A percentile compares a stretch with the other conserved stretches of the same genome.
phyloP scores from a whole-genome alignment of 352 stramenopile species.

The Phytophthora pinifolia region DNA sequence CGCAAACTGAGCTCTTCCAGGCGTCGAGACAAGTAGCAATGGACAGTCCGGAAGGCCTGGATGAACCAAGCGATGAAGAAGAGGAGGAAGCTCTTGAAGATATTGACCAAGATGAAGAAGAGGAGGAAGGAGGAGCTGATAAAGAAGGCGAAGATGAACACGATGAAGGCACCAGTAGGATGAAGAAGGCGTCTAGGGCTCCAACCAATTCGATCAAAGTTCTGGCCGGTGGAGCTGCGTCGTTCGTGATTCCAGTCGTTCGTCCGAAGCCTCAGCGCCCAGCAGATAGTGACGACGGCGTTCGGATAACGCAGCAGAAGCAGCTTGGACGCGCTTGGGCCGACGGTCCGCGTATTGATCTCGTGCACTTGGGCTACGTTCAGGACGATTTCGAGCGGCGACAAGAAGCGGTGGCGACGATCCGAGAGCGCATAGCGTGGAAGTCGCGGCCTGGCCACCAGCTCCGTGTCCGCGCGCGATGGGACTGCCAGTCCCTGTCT shows the following conservation, averaged over 20 bases:
- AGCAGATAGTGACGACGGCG: constrained; percentile 19
- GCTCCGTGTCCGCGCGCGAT: constrained; percentile 52
- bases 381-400: constrained; percentile 64
- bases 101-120: constrained; percentile 18
- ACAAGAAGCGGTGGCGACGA: constrained; percentile 50
- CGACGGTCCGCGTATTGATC: constrained; percentile 61
- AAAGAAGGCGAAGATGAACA: constrained; percentile 24
- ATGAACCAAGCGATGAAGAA: constrained; percentile 21
- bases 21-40: not conserved
- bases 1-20: too few relatives aligned
- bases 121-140: constrained; percentile 22
- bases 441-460: constrained; percentile 70
- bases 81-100: constrained; percentile 20
- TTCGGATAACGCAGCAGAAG: constrained; percentile 58
- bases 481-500: constrained; percentile 46
- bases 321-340: constrained; percentile 61
- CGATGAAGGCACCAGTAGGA: constrained; percentile 7
- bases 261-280: constrained; percentile 31
- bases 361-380: constrained; percentile 70
- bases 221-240: constrained; percentile 22
- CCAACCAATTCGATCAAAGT: constrained; percentile 26
- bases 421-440: constrained; percentile 55
- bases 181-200: constrained; percentile 15
- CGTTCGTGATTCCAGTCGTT: constrained; percentile 24
- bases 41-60: constrained; percentile 1